Conservation (phyloP, 371 early-diverging fungal species). For the Sporodiniella umbellata region DNA sequence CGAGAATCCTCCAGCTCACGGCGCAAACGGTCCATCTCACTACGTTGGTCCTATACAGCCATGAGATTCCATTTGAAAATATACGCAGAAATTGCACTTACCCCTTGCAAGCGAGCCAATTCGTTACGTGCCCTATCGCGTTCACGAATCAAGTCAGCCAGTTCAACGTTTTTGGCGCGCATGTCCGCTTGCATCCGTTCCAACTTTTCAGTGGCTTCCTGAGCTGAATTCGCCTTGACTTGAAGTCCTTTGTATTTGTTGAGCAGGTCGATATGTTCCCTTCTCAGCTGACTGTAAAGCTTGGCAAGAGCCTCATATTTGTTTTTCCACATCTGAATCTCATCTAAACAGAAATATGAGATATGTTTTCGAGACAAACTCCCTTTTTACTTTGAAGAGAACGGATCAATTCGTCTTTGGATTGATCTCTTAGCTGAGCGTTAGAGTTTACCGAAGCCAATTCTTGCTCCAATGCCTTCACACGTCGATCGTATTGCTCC, state of each 20-base stretch:
- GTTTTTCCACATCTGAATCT: constrained; percentile 83
- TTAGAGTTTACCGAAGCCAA: constrained; percentile 67
- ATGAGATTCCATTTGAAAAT: too few relatives aligned
- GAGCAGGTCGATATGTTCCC: constrained; percentile 92
- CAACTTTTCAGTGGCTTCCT: constrained; percentile 71
- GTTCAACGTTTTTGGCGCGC: constrained; percentile 76
- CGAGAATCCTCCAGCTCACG: constrained; percentile 77
- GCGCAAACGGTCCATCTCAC: constrained; percentile 76
- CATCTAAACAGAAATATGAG: constrained; percentile 31
- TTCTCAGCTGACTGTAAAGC: constrained; percentile 91
- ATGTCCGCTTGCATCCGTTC: constrained; percentile 77
- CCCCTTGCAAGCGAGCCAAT: constrained; percentile 57
- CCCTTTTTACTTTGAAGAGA: constrained; percentile 65
- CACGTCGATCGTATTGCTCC: constrained; percentile 79
- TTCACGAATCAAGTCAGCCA: constrained; percentile 81
- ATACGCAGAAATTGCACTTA: too few relatives aligned
- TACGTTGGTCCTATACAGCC: constrained; percentile 70
- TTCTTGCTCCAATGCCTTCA: constrained; percentile 80
- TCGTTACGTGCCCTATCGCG: constrained; percentile 80
- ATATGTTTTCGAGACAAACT: not conserved
- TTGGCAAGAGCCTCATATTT: constrained; percentile 93
- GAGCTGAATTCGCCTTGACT: constrained; percentile 77
- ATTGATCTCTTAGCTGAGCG: constrained; percentile 65
- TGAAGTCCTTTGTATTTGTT: constrained; percentile 82
- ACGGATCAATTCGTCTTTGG: constrained; percentile 73